Base-by-base conservation (phyloP, 345 rosid genomes). In the Trapa incisa region DNA sequence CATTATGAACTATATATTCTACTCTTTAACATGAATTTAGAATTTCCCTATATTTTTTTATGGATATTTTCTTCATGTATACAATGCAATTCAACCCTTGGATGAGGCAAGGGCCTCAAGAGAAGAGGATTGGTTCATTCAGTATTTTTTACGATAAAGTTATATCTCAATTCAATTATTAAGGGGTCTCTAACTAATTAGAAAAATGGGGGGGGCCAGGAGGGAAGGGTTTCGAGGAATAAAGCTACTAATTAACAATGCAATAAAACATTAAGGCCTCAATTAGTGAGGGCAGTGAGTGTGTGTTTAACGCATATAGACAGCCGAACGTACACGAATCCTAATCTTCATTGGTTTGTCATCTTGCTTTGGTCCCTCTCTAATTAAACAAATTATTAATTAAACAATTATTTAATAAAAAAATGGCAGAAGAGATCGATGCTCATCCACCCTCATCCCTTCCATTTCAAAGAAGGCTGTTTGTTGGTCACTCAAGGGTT, bases 281-380 rank as follows among this genome's bases (percentile, higher is more conserved):
- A 52, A 52, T 52, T 14, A 52, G 57, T 6, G 22, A n/a, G 60
- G 60, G 60, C 60, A 54, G 32, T 22, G 60, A n/a, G 60, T 5
- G 33, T 54, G 60, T n/a, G 60, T 22, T n/a, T 54, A 29, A 45
- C 13, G 48, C 74, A 66, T 42, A 76, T 47, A 67, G 82, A 71
- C 84, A 84, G 84, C 72, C 82, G 73, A 72, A 68, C 77, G 75
- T 60, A 71, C 96, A 86, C 90, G 65, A 74, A 83, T 66, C 67
- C 65, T 60, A 72, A 47, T 64, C 38, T 63, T 73, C 68, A 85
- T 85, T 87, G 96, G 96, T 66, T 75, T 75, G 77, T 79, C 77
- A 37, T 67, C 56, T 56, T 64, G 43, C 67, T 68, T 60, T 72
- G 8, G 29, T 35, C 67, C 11, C 37, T 42, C 14, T 16, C n/a